These are phyloP conservation scores for Petasospora fabianii DNA, from an alignment of 1,139 yeast genomes.

Conservation along the genomic window DNA sequence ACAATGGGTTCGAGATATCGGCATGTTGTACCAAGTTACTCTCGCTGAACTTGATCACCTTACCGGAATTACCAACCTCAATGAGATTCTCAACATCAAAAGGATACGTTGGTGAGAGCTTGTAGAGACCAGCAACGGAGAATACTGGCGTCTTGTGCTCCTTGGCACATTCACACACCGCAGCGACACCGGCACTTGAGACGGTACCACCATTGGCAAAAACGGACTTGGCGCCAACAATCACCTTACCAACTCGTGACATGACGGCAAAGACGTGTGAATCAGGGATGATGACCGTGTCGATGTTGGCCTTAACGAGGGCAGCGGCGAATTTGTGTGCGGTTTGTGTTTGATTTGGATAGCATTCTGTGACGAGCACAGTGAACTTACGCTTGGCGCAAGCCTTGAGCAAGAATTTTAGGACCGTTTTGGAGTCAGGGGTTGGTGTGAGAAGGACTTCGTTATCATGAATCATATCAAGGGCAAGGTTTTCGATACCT, in stretches of 20 bases:
- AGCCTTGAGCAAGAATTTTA: conserved; percentile 83
- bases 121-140: conserved; percentile 91
- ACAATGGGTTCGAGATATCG: conserved; percentile 87
- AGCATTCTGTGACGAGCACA: conserved; percentile 87
- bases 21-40: conserved; percentile 40
- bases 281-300: conserved; percentile 89
- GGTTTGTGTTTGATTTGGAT: conserved; percentile 74
- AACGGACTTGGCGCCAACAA: conserved; percentile 87
- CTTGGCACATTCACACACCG: conserved; percentile 94
- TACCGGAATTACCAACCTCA: conserved; percentile 92
- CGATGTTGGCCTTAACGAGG: conserved; percentile 82
- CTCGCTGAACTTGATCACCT: conserved; percentile 70
- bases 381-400: conserved; percentile 87
- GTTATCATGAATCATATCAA: conserved; percentile 91
- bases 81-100: conserved; percentile 83
- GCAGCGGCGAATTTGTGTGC: conserved; percentile 80
- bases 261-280: conserved; percentile 90
- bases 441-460: conserved; percentile 91
- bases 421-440: conserved; percentile 85
- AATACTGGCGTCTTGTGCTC: conserved; percentile 94
- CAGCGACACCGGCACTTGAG: conserved; percentile 85
- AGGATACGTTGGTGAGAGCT: conserved; percentile 90
- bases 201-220: conserved; percentile 96
- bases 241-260: conserved; percentile 96
- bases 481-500: conserved; percentile 84